Evolutionary conservation across 164 flowering plant genomes (phyloP).

Genomic region (Magnolia kwangsiensis): DNA sequence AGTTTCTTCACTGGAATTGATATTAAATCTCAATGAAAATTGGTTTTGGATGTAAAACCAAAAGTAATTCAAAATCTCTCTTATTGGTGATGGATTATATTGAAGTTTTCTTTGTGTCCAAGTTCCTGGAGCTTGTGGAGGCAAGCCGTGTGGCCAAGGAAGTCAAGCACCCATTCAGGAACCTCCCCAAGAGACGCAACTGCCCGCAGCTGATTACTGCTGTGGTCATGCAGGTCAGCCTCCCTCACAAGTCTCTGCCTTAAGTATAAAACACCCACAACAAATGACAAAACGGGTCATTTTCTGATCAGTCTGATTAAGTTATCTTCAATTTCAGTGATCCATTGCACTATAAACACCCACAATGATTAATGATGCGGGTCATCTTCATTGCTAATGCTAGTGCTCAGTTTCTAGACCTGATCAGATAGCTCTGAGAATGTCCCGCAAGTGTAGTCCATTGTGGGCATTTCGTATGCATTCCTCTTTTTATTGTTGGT

Average conservation of each 20-base stretch:
- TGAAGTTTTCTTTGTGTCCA: slow-evolving; percentile 45
- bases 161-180: slow-evolving; percentile 84
- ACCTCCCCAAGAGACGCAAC: slow-evolving; percentile 60
- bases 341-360: background rate
- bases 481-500: background rate
- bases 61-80: background rate
- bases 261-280: too few species aligned
- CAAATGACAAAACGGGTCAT: too few species aligned
- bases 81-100: too few species aligned
- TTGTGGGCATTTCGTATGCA: too few species aligned
- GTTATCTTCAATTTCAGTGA: background rate
- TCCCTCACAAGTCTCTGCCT: background rate
- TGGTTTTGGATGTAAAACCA: background rate
- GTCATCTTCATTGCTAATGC: too few species aligned
- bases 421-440: too few species aligned
- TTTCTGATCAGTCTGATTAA: background rate
- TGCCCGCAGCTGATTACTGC: slow-evolving; percentile 66
- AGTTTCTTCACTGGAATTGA: background rate
- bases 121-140: slow-evolving; percentile 72
- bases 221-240: slow-evolving; percentile 53
- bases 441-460: too few species aligned
- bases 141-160: slow-evolving; percentile 72
- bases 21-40: too few species aligned
- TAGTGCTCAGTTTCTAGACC: too few species aligned
- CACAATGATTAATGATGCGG: background rate